Base-by-base conservation (phyloP, 1,284 basidiomycete genomes). In the Ganoderma boninense region DNA sequence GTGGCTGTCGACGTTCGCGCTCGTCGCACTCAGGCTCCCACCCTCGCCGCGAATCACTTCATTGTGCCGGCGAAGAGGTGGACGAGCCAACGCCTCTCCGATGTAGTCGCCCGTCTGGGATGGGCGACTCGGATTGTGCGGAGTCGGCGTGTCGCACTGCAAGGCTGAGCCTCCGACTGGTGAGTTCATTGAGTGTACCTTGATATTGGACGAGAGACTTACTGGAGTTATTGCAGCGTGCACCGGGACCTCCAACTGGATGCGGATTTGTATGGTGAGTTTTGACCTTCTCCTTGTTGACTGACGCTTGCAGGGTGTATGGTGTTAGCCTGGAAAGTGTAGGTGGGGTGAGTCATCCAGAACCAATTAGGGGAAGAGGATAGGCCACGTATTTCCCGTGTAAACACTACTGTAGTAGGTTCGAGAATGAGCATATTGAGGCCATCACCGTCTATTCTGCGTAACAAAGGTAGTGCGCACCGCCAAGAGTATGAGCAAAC, bases 401-500 rank as follows among this genome's bases (percentile, higher is more conserved):
- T 32, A 32, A 32, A 32, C n/a, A n/a, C n/a, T 32, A 32, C 29
- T 32, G 4, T 32, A 32, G 4, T 32, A 32, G 4, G 2, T 32
- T 4, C 29, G 29, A 32, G 29, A 32, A 32, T 32, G 29, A 32
- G 29, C 29, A 32, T 32, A 32, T 32, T 4, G 29, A 32, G 29
- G 29, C 29, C 4, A 32, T 32, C 29, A 32, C 29, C 29, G 2
- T 32, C 29, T 32, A 32, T 32, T 32, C 29, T 4, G 29, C 4
- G 4, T 32, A 32, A 32, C 29, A 32, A 42, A 99, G 83, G 82
- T 99, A 97, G 80, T 94, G 99, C 46, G 99, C 96, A 10, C 95
- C 94, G 66, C 95, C 94, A 67, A 99, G 87, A 0, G 98, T 98
- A 69, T 98, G 90, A 26, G 99, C 98, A 82, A 99, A 99, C 72